Evolutionary conservation across 1,139 yeast species (phyloP).

Genomic region (Magnusiomyces sp.): DNA sequence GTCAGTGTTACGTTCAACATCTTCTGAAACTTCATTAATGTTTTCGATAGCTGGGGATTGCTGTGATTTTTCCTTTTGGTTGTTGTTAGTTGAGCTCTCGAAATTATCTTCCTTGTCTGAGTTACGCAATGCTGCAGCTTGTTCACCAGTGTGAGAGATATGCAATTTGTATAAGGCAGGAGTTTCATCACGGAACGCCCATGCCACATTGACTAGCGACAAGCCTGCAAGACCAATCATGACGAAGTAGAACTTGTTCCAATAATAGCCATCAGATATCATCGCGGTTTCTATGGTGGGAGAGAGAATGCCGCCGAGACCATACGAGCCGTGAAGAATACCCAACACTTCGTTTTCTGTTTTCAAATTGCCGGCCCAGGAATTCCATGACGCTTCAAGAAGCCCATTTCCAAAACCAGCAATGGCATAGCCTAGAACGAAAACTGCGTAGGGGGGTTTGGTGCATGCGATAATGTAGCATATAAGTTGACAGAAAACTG

Average conservation of each 20-base stretch:
- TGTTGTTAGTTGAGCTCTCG: background rate
- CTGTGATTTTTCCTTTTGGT: background rate
- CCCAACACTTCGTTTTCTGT: constrained; percentile 46
- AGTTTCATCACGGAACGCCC: constrained; percentile 20
- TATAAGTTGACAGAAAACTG: constrained; percentile 32
- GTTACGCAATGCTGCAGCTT: background rate
- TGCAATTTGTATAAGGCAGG: constrained; percentile 14
- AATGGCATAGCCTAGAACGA: constrained; percentile 46
- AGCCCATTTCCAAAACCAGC: constrained; percentile 55
- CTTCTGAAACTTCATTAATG: background rate
- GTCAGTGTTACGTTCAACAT: background rate
- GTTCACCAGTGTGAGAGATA: background rate
- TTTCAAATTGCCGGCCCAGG: constrained; percentile 45
- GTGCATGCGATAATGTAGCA: constrained; percentile 40
- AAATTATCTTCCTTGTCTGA: background rate
- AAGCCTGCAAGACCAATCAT: constrained; percentile 35
- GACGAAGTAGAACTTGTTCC: constrained; percentile 49
- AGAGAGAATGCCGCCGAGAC: constrained; percentile 53
- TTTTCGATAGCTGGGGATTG: background rate
- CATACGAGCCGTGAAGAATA: constrained; percentile 51
- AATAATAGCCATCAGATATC: constrained; percentile 39
- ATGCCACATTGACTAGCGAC: constrained; percentile 20
- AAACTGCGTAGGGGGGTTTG: constrained; percentile 34
- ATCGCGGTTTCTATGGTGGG: constrained; percentile 53
- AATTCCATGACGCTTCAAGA: constrained; percentile 48